Conservation (phyloP, 345 rosid genomes). For the Trapa incisa region DNA sequence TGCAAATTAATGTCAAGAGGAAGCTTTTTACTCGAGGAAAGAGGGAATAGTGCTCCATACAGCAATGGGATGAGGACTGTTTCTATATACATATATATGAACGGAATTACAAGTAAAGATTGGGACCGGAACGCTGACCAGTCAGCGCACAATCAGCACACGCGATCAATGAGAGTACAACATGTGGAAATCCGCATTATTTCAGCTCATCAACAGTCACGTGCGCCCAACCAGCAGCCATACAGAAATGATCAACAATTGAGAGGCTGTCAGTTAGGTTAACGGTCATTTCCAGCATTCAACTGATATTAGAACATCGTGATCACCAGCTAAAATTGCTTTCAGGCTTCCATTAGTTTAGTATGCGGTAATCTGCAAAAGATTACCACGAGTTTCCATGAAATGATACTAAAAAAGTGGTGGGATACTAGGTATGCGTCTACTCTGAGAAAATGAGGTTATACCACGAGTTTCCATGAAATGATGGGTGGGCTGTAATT, state of each 20-base stretch:
- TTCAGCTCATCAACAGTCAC: no score
- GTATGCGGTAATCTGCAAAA: not conserved
- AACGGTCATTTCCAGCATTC: not conserved
- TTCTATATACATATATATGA: constrained; percentile 21
- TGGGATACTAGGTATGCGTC: no score
- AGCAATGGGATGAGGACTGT: constrained; percentile 6
- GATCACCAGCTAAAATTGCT: not conserved
- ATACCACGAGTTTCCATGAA: not conserved
- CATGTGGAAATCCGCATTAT: no score
- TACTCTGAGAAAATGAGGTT: no score
- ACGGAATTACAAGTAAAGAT: not conserved
- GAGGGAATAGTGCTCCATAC: not conserved
- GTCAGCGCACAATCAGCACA: no score
- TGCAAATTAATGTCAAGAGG: constrained; percentile 21
- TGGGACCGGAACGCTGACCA: no score
- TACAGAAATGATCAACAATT: no score
- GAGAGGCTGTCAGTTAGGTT: no score
- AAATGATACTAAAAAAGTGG: not conserved
- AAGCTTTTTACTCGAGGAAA: constrained; percentile 11
- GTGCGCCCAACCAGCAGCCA: no score
- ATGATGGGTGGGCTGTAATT: not conserved
- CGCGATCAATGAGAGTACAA: no score
- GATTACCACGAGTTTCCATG: not conserved
- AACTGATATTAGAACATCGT: not conserved
- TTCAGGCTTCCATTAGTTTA: not conserved